Percentiles rank a stretch among this genome's conserved stretches.
Evolutionary conservation across 805 yeast genomes (phyloP).

Genomic region (Candida sphagnicola): DNA sequence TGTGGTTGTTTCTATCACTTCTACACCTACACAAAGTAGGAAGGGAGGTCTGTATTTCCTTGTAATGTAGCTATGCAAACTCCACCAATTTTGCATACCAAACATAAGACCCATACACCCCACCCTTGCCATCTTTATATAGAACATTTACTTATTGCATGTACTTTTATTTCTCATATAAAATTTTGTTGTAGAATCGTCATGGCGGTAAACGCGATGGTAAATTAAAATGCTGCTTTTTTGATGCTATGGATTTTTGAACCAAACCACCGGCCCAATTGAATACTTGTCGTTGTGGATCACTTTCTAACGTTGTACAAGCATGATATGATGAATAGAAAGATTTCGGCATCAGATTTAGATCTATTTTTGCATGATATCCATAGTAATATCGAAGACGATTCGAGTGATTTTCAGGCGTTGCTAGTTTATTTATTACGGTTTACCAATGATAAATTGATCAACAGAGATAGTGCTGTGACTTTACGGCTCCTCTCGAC

Average conservation of each 20-base stretch:
- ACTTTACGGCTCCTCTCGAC: conserved; percentile 19
- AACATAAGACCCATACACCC: too few species aligned
- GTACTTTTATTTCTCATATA: background rate
- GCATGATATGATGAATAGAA: conserved; percentile 8
- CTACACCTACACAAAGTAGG: too few species aligned
- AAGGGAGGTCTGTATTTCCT: too few species aligned
- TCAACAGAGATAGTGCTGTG: conserved; percentile 9
- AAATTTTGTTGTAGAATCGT: background rate
- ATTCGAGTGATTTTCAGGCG: conserved; percentile 32
- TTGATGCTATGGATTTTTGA: too few species aligned
- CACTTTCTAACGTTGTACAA: background rate
- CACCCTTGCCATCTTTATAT: background rate
- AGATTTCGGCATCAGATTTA: conserved; percentile 25
- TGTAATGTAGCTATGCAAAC: too few species aligned
- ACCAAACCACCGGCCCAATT: too few species aligned
- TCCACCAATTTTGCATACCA: too few species aligned
- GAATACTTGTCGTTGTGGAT: too few species aligned
- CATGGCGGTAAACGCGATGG: background rate
- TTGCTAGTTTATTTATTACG: conserved; percentile 29
- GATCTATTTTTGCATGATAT: conserved; percentile 31
- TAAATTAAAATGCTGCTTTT: background rate
- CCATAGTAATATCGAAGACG: conserved; percentile 25
- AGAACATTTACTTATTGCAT: background rate
- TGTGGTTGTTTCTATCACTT: background rate
- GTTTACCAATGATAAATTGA: conserved; percentile 24